Percentiles rank a stretch among this genome's conserved stretches.
phyloP scores from a whole-genome alignment of 148 eudicot genomes.

The Salicornia ramosissima region DNA sequence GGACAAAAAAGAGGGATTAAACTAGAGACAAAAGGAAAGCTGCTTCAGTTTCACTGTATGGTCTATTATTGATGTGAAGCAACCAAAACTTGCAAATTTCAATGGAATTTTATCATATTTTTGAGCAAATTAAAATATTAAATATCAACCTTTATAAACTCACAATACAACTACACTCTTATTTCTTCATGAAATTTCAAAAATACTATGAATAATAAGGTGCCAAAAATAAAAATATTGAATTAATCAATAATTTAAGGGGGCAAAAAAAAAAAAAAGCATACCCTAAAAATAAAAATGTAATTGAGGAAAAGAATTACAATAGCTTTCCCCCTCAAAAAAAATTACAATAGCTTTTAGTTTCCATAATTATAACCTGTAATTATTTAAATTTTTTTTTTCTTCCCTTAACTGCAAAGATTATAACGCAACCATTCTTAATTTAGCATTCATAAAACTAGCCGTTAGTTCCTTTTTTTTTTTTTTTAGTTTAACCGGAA shows the following conservation, averaged over 20 bases:
- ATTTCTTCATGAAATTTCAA: too few relatives aligned
- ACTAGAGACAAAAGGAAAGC: neutral
- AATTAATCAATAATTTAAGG: too few relatives aligned
- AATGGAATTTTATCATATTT: neutral
- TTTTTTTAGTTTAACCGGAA: neutral
- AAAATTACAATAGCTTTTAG: too few relatives aligned
- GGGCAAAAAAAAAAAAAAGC: too few relatives aligned
- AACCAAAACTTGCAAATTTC: neutral
- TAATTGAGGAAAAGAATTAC: too few relatives aligned
- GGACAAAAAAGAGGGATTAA: constrained; percentile 13
- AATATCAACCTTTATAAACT: too few relatives aligned
- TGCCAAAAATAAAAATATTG: too few relatives aligned
- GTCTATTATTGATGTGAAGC: neutral
- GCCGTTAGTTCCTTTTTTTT: neutral
- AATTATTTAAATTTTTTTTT: neutral
- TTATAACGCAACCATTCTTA: neutral
- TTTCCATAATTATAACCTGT: neutral
- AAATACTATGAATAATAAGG: too few relatives aligned
- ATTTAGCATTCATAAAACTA: neutral
- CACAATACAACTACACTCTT: too few relatives aligned
- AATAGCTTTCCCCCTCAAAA: too few relatives aligned
- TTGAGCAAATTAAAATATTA: too few relatives aligned
- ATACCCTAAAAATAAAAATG: too few relatives aligned
- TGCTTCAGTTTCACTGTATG: constrained; percentile 12
- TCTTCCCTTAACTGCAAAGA: neutral